Evolutionary conservation across 148 eudicot genomes (phyloP), one percentile per base, ranked within the genome.

Genomic region (Beta vulgaris): DNA sequence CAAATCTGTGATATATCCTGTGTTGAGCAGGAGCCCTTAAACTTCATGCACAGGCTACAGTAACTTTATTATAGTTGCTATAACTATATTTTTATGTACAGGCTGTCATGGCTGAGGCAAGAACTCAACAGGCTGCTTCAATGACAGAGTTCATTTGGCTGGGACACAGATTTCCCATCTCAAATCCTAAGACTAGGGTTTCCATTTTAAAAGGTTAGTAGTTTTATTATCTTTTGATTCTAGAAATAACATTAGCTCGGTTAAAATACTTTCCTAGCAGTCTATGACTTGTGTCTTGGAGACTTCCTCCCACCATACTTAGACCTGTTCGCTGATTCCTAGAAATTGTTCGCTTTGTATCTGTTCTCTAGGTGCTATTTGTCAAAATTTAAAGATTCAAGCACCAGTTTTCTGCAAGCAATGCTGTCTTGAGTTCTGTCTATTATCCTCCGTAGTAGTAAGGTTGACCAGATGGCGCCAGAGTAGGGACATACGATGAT

Each of bases 81-180:
- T 39, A 39, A 66, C 25, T n/a, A 16, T 76, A 16, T 77, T 69
- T 76, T 81, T 35, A 77, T 77, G 74, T 77, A 73, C 82, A 95
- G 98, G 98, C 98, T 84, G 98, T 83, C 68, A 90, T 90, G 93
- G 88, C 96, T 43, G 97, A 95, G 86, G 97, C 96, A 71, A 91
- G 97, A 84, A 89, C 98, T 78, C 97, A 95, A 84, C 97, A 92
- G 84, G 98, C 97, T 76, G 98, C 97, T 78, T 90, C 96, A 54
- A 84, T 95, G 97, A 95, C 97, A 51, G 98, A 95, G 84, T 94
- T 94, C 59, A 77, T 85, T 62, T 94, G 98, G 98, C 96, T 91
- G 76, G 98, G 98, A 34, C 88, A 87, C 74, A 86, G 85, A 59
- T 92, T 86, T 80, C 93, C 98, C 28, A 84, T 95, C 74, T 88